These are phyloP conservation scores for Wickerhamiella azymoides DNA, from an alignment of 805 yeast species.

Conservation along the genomic window DNA sequence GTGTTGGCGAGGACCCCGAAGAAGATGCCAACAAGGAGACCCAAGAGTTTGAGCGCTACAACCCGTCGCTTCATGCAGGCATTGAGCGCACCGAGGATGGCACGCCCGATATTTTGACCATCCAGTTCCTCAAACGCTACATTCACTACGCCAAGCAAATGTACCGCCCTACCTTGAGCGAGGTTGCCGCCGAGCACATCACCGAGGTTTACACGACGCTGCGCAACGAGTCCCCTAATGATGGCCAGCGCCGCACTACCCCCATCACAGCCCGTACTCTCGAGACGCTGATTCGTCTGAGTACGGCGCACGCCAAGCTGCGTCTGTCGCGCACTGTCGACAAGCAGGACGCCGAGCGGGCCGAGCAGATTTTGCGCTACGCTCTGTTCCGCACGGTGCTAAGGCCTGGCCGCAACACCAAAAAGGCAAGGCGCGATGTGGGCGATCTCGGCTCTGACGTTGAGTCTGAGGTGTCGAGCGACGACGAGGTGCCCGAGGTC, in stretches of 20 bases:
- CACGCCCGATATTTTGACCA: slow-evolving; percentile 43
- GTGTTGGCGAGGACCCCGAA: slow-evolving; percentile 58
- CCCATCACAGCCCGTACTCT: slow-evolving; percentile 98
- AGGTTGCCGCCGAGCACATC: slow-evolving; percentile 65
- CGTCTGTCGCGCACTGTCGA: slow-evolving; percentile 66
- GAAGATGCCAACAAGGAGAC: slow-evolving; percentile 27
- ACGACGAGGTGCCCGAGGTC: slow-evolving; percentile 31
- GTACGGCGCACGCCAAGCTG: slow-evolving; percentile 96
- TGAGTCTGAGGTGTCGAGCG: slow-evolving; percentile 21
- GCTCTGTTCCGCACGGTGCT: slow-evolving; percentile 71
- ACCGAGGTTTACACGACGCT: slow-evolving; percentile 67
- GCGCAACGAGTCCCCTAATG: slow-evolving; percentile 52
- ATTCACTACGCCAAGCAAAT: slow-evolving; percentile 88
- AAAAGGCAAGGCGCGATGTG: slow-evolving; percentile 18
- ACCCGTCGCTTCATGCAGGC: slow-evolving; percentile 72
- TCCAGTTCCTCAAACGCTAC: slow-evolving; percentile 81
- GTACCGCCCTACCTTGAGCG: slow-evolving; percentile 63
- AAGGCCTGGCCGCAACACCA: slow-evolving; percentile 21
- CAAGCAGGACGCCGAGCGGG: slow-evolving; percentile 66
- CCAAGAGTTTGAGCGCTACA: slow-evolving; percentile 67
- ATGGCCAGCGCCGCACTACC: slow-evolving; percentile 47
- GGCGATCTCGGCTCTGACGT: slow-evolving; percentile 15
- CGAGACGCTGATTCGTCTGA: slow-evolving; percentile 84
- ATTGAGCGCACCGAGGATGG: slow-evolving; percentile 33
- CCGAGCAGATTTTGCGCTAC: slow-evolving; percentile 70